phyloP scores from a whole-genome alignment of 2,329 filamentous ascomycete genomes.

The Ascochyta koolunga region DNA sequence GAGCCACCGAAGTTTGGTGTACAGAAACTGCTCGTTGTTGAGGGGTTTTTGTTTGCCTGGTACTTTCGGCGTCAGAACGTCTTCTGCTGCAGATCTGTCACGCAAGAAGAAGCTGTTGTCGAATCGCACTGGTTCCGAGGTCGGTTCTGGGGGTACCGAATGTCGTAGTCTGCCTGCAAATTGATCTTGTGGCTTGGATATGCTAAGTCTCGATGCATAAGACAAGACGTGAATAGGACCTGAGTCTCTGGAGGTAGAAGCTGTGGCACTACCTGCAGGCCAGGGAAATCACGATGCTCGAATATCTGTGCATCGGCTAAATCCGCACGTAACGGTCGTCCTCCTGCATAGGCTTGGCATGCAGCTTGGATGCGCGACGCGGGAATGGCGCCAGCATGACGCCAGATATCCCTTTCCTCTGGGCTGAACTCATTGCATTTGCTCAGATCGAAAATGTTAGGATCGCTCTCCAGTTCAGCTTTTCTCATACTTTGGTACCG shows the following conservation, averaged over 20 bases:
- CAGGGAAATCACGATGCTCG: constrained; percentile 47
- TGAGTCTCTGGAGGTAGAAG: constrained; percentile 77
- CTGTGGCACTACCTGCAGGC: constrained; percentile 77
- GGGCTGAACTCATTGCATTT: constrained; percentile 38
- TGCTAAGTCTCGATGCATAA: constrained; percentile 79
- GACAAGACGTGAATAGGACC: constrained; percentile 69
- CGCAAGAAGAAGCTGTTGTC: constrained; percentile 43
- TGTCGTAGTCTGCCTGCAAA: constrained; percentile 77
- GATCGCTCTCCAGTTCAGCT: constrained; percentile 58
- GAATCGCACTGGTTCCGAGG: constrained; percentile 42
- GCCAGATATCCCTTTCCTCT: constrained; percentile 41
- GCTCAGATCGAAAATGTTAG: constrained; percentile 51
- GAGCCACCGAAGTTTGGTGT: constrained; percentile 87
- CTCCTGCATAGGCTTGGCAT: constrained; percentile 41
- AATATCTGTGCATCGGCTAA: constrained; percentile 40
- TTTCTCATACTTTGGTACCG: constrained; percentile 66
- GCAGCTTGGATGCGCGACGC: constrained; percentile 37
- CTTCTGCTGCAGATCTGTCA: constrained; percentile 32
- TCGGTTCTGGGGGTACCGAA: constrained; percentile 62
- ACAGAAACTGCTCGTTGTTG: constrained; percentile 72
- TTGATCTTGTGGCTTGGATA: constrained; percentile 82
- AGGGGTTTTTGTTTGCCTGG: constrained; percentile 74
- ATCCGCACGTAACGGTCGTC: constrained; percentile 25
- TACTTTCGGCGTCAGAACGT: constrained; percentile 65
- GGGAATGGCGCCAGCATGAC: constrained; percentile 33